Conservation (phyloP, 1,139 yeast species). For the Magnusiomyces clavatus region DNA sequence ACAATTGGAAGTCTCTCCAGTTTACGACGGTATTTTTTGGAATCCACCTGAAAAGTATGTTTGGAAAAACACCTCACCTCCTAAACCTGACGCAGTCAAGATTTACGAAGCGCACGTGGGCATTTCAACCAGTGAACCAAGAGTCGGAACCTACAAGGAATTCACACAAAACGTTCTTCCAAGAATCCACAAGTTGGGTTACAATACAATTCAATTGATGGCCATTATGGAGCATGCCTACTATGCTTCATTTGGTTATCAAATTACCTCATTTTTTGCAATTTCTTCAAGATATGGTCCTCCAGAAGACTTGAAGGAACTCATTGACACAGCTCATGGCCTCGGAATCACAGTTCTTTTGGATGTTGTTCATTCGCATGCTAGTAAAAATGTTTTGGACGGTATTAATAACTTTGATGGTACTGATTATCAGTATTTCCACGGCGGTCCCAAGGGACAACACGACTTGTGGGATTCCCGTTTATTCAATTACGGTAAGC, state of each 20-base stretch:
- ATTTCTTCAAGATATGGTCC: constrained; percentile 84
- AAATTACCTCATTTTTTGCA: constrained; percentile 88
- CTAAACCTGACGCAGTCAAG: constrained; percentile 64
- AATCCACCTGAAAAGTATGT: constrained; percentile 57
- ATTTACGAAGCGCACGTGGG: constrained; percentile 97
- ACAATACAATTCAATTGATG: constrained; percentile 92
- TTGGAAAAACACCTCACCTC: constrained; percentile 47
- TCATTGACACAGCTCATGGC: constrained; percentile 86
- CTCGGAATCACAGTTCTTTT: constrained; percentile 79
- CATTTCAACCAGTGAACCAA: constrained; percentile 84
- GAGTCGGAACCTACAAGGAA: constrained; percentile 75
- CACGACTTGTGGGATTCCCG: constrained; percentile 96
- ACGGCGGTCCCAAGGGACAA: constrained; percentile 73
- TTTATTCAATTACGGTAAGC: constrained; percentile 80
- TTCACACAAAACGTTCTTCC: constrained; percentile 78
- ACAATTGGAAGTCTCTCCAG: constrained; percentile 41
- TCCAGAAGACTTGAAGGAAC: constrained; percentile 87
- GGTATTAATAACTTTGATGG: constrained; percentile 94
- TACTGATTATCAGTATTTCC: constrained; percentile 91
- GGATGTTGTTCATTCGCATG: constrained; percentile 94
- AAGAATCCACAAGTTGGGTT: constrained; percentile 75
- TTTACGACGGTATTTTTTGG: constrained; percentile 90
- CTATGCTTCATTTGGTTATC: constrained; percentile 96
- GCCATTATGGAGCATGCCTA: constrained; percentile 99
- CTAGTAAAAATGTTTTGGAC: constrained; percentile 88